phyloP scores from a whole-genome alignment of 495 filamentous ascomycete genomes.

The Aspergillus olivimuriae region DNA sequence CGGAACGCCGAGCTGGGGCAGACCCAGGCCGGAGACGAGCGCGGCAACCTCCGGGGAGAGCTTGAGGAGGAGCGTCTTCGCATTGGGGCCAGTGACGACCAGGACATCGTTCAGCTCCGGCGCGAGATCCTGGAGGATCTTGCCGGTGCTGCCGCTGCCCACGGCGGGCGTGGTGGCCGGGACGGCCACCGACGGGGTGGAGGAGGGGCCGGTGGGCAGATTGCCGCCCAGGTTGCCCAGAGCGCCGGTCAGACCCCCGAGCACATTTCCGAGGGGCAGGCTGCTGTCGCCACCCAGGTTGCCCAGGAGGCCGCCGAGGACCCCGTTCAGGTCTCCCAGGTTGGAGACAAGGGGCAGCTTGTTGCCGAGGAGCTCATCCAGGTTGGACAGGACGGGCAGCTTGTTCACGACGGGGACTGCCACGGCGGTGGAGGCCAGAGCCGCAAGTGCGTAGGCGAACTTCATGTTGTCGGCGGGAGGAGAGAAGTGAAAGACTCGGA shows the following conservation, averaged over 20 bases:
- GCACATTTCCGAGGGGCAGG: neutral
- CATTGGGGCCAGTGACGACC: slow-evolving; percentile 22
- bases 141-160: slow-evolving; percentile 1
- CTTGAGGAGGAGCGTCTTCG: slow-evolving; percentile 23
- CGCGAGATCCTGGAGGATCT: slow-evolving; percentile 9
- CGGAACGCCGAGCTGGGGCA: slow-evolving; percentile 19
- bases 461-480: neutral
- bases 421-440: slow-evolving; percentile 1
- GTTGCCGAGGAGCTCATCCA: neutral
- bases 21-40: slow-evolving; percentile 28
- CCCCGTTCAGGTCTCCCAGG: neutral
- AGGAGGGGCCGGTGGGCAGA: neutral
- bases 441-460: neutral
- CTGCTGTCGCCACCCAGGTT: neutral
- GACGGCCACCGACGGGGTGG: neutral
- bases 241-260: neutral
- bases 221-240: neutral
- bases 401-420: neutral
- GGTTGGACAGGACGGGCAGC: neutral
- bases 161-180: neutral
- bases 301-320: neutral
- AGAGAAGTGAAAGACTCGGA: neutral
- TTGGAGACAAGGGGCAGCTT: slow-evolving; percentile 1
- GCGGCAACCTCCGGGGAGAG: slow-evolving; percentile 29
- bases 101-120: slow-evolving; percentile 7